Evolutionary conservation across 1,284 basidiomycete species (phyloP), one percentile per base, ranked within the genome.

Genomic region (Ustilago vetiveriae): DNA sequence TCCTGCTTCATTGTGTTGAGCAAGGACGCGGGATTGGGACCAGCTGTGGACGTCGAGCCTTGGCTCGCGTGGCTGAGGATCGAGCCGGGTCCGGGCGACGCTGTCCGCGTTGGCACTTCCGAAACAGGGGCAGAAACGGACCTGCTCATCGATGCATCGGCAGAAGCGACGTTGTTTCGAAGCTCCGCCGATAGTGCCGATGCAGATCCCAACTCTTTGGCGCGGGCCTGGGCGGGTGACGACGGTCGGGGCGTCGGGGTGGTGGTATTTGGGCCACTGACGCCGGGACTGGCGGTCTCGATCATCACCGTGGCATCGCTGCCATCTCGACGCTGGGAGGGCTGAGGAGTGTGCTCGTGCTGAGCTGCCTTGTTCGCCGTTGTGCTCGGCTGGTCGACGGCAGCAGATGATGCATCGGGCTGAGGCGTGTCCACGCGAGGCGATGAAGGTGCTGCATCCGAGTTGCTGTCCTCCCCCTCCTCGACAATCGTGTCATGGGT

Each of bases 401-500:
- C 17, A 21, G n/a, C 41, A 40, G 46, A 23, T 30, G 17, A 1
- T 6, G 37, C 2, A 9, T 16, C 46, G 11, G 62, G 45, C 41
- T 46, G 55, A 7, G 62, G 62, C 27, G 51, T 58, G 2, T 38
- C 26, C 5, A 30, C 45, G 27, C 51, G 46, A 6, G 45, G 45
- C 9, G 62, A 58, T n/a, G 55, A 42, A 13, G 42, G 54, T 16
- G 51, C 43, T 37, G 40, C 53, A n/a, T 68, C 65, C 4, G 65
- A 68, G 46, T 43, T 57, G 49, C 51, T 58, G n/a, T 69, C 66
- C 35, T 69, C 66, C 33, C 54, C 50, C 36, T 69, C 66, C 32
- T 69, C 66, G 2, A 50, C 53, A 19, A 69, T 69, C 4, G 66
- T 69, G 23, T 69, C 66, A 21, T 69, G 55, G 11, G 49, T 37